Evolutionary conservation across 169 alveolate genomes (phyloP).

Genomic region (Cryptosporidium meleagridis): DNA sequence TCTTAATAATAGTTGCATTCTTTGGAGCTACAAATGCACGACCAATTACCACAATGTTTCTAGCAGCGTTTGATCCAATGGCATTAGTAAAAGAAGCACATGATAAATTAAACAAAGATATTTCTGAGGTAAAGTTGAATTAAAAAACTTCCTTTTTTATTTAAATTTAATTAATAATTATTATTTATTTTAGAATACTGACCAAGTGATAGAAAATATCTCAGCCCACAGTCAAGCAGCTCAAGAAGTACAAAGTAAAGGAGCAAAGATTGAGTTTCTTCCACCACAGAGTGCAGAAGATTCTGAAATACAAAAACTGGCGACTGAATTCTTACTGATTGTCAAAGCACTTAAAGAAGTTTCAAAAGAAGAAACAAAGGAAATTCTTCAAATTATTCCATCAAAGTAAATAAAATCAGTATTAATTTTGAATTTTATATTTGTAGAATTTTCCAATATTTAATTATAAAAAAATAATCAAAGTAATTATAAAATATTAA

Average conservation of each 20-base stretch:
- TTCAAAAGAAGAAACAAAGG: conserved; percentile 57
- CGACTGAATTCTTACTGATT: conserved; percentile 57
- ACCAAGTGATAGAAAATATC: conserved; percentile 1
- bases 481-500: background rate
- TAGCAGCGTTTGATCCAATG: conserved; percentile 71
- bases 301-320: conserved; percentile 58
- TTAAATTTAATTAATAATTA: background rate
- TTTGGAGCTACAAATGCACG: conserved; percentile 36
- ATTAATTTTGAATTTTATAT: background rate
- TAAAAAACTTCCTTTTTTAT: background rate
- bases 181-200: conserved; percentile 9
- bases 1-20: background rate
- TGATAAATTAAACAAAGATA: conserved; percentile 13
- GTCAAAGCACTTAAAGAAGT: conserved; percentile 65
- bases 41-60: conserved; percentile 29
- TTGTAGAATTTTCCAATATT: conserved; percentile 1
- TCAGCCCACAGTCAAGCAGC: conserved; percentile 34
- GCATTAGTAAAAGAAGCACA: conserved; percentile 18
- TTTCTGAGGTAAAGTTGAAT: conserved; percentile 14
- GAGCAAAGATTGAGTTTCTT: conserved; percentile 44
- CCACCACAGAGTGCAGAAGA: conserved; percentile 43
- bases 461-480: background rate
- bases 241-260: background rate
- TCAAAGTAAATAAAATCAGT: conserved; percentile 10
- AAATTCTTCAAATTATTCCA: conserved; percentile 62